Conservation (phyloP, 257 asterid genomes). For the Thymus quinquecostatus region DNA sequence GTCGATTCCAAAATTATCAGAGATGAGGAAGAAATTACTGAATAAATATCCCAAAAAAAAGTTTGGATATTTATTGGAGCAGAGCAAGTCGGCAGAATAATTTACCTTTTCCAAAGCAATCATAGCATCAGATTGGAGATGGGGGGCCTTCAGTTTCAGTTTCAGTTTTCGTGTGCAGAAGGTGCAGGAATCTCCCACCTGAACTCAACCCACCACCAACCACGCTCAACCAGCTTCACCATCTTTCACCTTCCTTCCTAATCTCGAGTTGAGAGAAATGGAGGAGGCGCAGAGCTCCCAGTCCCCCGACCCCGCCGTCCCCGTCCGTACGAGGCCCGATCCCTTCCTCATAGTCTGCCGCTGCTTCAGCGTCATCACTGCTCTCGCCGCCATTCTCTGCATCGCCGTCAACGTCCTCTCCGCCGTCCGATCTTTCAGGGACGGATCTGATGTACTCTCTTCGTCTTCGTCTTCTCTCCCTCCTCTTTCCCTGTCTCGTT, state of each 20-base stretch:
- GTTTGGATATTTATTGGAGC: too few species aligned
- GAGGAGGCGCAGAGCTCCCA: conserved; percentile 44
- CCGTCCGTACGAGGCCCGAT: conserved; percentile 54
- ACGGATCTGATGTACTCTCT: conserved; percentile 69
- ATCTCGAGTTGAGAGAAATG: conserved; percentile 32
- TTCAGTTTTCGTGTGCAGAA: neutral
- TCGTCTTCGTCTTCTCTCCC: conserved; percentile 4
- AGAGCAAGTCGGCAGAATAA: too few species aligned
- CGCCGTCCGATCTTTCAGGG: conserved; percentile 79
- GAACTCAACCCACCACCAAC: neutral
- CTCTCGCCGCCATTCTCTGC: conserved; percentile 77
- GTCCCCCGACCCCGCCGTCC: conserved; percentile 26
- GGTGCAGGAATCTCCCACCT: conserved; percentile 17
- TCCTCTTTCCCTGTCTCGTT: neutral
- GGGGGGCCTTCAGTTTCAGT: too few species aligned
- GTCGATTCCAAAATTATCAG: too few species aligned
- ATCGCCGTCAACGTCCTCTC: conserved; percentile 78
- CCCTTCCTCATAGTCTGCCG: conserved; percentile 65
- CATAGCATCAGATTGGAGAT: too few species aligned
- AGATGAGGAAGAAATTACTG: too few species aligned
- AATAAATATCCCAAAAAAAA: too few species aligned
- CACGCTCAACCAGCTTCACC: neutral
- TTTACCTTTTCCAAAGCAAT: neutral
- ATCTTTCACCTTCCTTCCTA: neutral
- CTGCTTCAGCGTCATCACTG: conserved; percentile 70